Evolutionary conservation across 257 asterid species (phyloP).

Genomic region (Solanum etuberosum): DNA sequence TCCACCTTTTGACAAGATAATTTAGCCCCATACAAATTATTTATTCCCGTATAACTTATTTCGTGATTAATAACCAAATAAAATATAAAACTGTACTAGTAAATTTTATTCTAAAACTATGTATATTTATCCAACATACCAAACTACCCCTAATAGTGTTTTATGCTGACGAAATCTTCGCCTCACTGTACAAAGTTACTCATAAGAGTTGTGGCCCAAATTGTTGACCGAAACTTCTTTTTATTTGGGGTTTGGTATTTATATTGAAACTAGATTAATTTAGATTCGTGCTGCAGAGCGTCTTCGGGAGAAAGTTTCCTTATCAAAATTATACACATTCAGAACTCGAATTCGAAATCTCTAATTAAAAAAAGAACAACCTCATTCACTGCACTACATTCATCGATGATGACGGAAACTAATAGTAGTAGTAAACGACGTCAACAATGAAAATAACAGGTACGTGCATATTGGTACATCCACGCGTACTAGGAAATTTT

Average conservation of each 20-base stretch:
- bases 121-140: background rate
- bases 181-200: background rate
- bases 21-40: background rate
- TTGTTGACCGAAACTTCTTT: background rate
- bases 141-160: background rate
- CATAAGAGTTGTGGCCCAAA: background rate
- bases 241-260: too few species aligned
- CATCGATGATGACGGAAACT: background rate
- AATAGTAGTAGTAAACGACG: background rate
- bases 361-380: accelerated
- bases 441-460: background rate
- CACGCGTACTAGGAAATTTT: background rate
- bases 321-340: too few species aligned
- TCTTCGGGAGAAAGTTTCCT: too few species aligned
- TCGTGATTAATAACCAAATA: background rate
- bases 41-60: background rate
- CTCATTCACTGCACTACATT: too few species aligned
- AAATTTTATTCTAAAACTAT: background rate
- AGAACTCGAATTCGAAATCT: accelerated
- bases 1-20: background rate
- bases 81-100: background rate
- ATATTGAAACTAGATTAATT: too few species aligned
- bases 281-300: background rate
- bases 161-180: background rate
- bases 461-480: background rate